Evolutionary conservation across 331 rosid species (phyloP), one percentile per base, ranked within the genome.

Genomic region (Arachis monticola): DNA sequence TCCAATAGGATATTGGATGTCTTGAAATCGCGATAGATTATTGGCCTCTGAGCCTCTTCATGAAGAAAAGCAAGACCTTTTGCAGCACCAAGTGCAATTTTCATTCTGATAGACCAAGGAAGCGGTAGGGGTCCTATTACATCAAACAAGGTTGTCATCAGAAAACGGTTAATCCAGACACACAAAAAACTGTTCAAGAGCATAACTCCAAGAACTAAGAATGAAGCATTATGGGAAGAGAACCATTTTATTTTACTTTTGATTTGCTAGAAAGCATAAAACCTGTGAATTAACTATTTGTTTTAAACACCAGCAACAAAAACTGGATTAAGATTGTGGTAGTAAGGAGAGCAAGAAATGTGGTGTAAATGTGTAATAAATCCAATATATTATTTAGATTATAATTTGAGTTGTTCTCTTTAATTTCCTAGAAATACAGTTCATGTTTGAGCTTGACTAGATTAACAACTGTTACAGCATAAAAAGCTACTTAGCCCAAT

Each of bases 41-140:
- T 86, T 0, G 97, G 92, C 67, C 83, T 88, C 73, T 81, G 89
- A 76, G 93, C 92, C 67, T 85, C 99, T 85, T 92, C 93, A 30
- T 95, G 99, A 73, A 95, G 97, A 86, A 95, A 95, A 65, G 97
- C 74, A 72, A 95, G 97, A 81, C 98, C 98, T 77, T 90, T 93
- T 14, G 98, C 97, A 55, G 98, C 98, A 66, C 97, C 97, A 64
- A 94, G 84, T 45, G 97, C 97, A 82, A 94, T 92, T 87, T 85
- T 92, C 96, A 94, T 85, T 80, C 99, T 83, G 69, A 94, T 88
- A 50, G 99, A 88, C 99, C 99, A 94, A 9, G 99, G 99, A 82
- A 94, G 97, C 77, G 99, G 99, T 85, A 94, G 77, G 80, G 97
- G 86, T 78, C 99, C 99, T 93, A 80, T 88, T 77, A 63, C 78